These are phyloP conservation scores for Diaporthe velutina DNA, from an alignment of 2,329 filamentous ascomycete species.

Conservation along the genomic window DNA sequence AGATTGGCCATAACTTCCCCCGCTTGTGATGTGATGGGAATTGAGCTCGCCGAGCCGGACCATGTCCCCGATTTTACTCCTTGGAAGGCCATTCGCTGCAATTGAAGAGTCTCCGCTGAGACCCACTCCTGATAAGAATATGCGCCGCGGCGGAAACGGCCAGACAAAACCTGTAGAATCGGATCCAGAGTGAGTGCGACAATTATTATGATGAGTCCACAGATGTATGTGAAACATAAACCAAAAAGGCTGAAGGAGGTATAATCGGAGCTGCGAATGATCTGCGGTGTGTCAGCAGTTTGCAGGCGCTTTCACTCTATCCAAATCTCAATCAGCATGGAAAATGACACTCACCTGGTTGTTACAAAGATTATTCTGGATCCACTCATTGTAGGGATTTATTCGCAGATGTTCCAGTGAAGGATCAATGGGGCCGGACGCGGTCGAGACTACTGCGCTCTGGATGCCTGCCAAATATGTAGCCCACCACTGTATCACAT, in stretches of 20 bases:
- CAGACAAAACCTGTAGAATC: conserved; percentile 24
- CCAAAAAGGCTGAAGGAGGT: conserved; percentile 46
- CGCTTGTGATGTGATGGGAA: background rate
- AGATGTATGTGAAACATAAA: conserved; percentile 42
- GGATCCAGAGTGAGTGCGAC: conserved; percentile 40
- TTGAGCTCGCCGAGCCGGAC: background rate
- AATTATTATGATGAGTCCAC: conserved; percentile 40
- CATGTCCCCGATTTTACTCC: background rate
- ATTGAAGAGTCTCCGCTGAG: background rate
- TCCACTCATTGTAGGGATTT: background rate
- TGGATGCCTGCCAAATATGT: conserved; percentile 35
- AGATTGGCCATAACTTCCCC: background rate
- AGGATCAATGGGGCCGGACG: conserved; percentile 20
- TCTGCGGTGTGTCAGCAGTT: conserved; percentile 37
- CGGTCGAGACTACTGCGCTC: conserved; percentile 18
- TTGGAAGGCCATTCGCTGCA: background rate
- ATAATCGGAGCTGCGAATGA: conserved; percentile 42
- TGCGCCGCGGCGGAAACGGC: background rate
- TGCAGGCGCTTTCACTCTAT: background rate
- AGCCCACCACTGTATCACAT: conserved; percentile 39
- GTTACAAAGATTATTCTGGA: conserved; percentile 11
- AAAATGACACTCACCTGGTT: background rate
- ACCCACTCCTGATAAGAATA: background rate
- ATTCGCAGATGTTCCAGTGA: background rate
- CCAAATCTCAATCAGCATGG: no score